phyloP scores from a whole-genome alignment of 129 eudicot species.

The Pittosporum tobira region DNA sequence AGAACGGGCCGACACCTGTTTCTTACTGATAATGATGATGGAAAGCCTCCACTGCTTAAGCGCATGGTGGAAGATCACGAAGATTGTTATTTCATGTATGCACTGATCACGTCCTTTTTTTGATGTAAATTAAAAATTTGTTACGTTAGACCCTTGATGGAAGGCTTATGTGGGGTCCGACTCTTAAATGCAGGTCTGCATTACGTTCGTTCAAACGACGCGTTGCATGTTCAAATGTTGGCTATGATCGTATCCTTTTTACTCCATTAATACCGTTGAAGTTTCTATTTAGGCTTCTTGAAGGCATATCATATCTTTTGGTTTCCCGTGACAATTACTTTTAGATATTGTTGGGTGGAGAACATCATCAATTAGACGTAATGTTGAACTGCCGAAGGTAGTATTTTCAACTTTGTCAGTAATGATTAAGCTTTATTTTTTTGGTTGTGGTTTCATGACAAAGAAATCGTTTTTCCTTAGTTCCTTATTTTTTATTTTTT shows the following conservation, averaged over 20 bases:
- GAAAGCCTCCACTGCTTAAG: slow-evolving; percentile 78
- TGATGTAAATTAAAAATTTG: not conserved
- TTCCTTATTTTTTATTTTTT: slow-evolving; percentile 2
- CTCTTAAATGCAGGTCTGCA: slow-evolving; percentile 62
- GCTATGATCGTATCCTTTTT: slow-evolving; percentile 83
- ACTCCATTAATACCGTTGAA: slow-evolving; percentile 2
- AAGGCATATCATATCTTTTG: slow-evolving; percentile 2
- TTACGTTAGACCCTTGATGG: not conserved
- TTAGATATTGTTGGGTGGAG: slow-evolving; percentile 96
- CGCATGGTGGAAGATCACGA: slow-evolving; percentile 71
- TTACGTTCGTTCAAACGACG: slow-evolving; percentile 60
- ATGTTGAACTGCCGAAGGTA: slow-evolving; percentile 77
- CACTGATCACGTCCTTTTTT: slow-evolving; percentile 2
- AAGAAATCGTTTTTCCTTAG: no score
- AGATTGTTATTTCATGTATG: slow-evolving; percentile 61
- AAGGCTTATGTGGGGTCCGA: not conserved
- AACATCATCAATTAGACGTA: slow-evolving; percentile 80
- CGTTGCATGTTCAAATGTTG: slow-evolving; percentile 80
- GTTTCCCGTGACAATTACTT: slow-evolving; percentile 21
- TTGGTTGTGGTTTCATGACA: not conserved
- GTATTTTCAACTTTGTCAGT: slow-evolving; percentile 5
- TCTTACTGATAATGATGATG: slow-evolving; percentile 65
- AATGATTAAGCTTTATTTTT: not conserved
- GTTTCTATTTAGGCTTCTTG: not conserved
- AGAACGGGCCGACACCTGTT: slow-evolving; percentile 93